phyloP scores from a whole-genome alignment of 2,329 filamentous ascomycete species.

The Hortaea werneckii region DNA sequence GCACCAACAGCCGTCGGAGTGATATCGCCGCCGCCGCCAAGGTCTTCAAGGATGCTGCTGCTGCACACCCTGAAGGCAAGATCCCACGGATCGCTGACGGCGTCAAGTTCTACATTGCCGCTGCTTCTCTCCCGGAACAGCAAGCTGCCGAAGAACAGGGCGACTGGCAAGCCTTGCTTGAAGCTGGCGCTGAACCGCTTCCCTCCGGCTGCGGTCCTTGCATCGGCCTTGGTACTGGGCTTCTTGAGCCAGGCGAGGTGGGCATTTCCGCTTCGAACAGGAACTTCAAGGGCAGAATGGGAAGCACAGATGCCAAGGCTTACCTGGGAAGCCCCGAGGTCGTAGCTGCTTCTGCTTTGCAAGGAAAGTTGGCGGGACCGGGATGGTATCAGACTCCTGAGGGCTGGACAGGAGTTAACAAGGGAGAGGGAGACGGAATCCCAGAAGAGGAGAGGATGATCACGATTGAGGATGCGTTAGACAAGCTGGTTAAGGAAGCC shows the following conservation, averaged over 20 bases:
- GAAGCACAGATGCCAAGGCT: constrained; percentile 64
- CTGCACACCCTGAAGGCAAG: constrained; percentile 44
- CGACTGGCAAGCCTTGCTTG: constrained; percentile 73
- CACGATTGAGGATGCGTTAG: constrained; percentile 59
- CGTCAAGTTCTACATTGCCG: constrained; percentile 82
- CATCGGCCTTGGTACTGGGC: constrained; percentile 71
- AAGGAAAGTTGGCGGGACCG: constrained; percentile 62
- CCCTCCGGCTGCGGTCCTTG: constrained; percentile 73
- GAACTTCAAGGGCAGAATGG: constrained; percentile 90
- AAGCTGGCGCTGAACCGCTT: constrained; percentile 64
- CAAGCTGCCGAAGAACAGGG: constrained; percentile 65
- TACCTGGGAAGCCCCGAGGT: constrained; percentile 86
- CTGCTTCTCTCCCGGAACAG: constrained; percentile 73
- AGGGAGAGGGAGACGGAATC: constrained; percentile 62
- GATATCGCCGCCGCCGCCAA: constrained; percentile 73
- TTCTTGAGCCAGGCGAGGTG: constrained; percentile 76
- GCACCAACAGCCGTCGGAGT: constrained; percentile 75
- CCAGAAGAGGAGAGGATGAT: constrained; percentile 53
- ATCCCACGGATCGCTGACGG: constrained; percentile 61
- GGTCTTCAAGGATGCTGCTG: constrained; percentile 72
- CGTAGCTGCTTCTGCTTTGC: constrained; percentile 78
- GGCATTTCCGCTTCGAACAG: constrained; percentile 77
- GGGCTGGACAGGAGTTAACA: constrained; percentile 54
- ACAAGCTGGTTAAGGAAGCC: constrained; percentile 58
- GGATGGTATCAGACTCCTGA: constrained; percentile 68